phyloP scores from a whole-genome alignment of 2,329 filamentous ascomycete genomes.

The Exserohilum turcica region DNA sequence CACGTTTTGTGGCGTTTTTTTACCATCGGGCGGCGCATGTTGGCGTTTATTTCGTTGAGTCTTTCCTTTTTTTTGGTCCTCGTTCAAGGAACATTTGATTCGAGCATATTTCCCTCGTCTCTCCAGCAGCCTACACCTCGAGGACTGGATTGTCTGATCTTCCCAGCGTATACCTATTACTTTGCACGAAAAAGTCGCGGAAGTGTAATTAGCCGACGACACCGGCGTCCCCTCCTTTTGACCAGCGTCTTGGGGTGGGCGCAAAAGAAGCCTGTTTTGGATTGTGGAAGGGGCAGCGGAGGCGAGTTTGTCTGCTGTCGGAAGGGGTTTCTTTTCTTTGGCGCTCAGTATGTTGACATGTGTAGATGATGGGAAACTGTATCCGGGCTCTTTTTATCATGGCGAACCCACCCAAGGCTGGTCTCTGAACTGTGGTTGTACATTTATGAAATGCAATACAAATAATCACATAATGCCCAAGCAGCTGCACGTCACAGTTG shows the following conservation, averaged over 20 bases:
- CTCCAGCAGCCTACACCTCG: slow-evolving; percentile 15
- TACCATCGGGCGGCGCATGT: slow-evolving; percentile 42
- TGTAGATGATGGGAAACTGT: slow-evolving; percentile 25
- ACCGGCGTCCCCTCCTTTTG: slow-evolving; percentile 23
- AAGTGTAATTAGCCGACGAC: slow-evolving; percentile 37
- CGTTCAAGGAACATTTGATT: slow-evolving; percentile 6
- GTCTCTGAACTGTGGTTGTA: slow-evolving; percentile 23
- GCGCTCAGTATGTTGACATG: slow-evolving; percentile 24
- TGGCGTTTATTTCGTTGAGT: slow-evolving; percentile 25
- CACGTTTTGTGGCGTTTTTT: slow-evolving; percentile 11
- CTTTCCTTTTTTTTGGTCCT: neutral
- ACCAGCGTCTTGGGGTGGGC: slow-evolving; percentile 13
- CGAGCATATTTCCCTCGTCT: slow-evolving; percentile 14
- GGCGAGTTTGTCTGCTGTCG: neutral
- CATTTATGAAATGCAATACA: slow-evolving; percentile 24
- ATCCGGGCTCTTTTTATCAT: slow-evolving; percentile 2
- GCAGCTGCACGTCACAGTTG: neutral
- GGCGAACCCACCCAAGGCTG: slow-evolving; percentile 12
- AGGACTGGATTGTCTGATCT: slow-evolving; percentile 6
- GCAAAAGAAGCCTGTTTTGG: neutral
- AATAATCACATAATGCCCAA: slow-evolving; percentile 3
- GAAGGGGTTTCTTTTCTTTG: neutral
- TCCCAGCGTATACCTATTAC: slow-evolving; percentile 28
- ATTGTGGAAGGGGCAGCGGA: neutral
- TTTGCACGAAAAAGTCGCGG: slow-evolving; percentile 30